These are phyloP conservation scores for Ceratocystis harringtonii DNA, from an alignment of 2,329 filamentous ascomycete genomes.

Conservation along the genomic window DNA sequence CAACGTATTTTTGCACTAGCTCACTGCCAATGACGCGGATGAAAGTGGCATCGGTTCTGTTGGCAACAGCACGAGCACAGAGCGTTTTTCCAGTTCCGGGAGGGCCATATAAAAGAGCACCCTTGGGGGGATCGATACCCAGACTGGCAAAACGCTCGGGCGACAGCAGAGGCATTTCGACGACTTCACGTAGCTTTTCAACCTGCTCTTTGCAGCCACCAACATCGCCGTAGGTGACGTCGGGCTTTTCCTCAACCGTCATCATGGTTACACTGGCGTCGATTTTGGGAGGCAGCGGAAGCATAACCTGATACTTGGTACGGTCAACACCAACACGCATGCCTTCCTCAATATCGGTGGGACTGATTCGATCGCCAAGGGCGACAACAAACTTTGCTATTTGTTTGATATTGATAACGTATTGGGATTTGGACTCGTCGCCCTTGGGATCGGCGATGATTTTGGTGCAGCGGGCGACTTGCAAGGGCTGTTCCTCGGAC, in stretches of 20 bases:
- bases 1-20: conserved; percentile 96
- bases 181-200: conserved; percentile 94
- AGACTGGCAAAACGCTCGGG: conserved; percentile 95
- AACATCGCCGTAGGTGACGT: conserved; percentile 97
- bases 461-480: conserved; percentile 96
- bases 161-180: conserved; percentile 93
- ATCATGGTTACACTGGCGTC: conserved; percentile 99
- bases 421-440: conserved; percentile 97
- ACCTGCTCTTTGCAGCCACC: conserved; percentile 99
- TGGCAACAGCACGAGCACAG: conserved; percentile 91
- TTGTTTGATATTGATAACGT: conserved; percentile 99
- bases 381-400: conserved; percentile 99
- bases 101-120: conserved; percentile 87
- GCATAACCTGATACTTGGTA: conserved; percentile 98
- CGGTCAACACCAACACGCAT: conserved; percentile 98
- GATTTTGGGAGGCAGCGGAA: conserved; percentile 94
- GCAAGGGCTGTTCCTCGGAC: conserved; percentile 93
- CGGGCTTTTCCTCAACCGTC: conserved; percentile 99
- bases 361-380: conserved; percentile 87
- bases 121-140: conserved; percentile 98
- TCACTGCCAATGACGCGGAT: conserved; percentile 97
- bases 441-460: conserved; percentile 90
- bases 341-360: conserved; percentile 97
- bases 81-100: conserved; percentile 98
- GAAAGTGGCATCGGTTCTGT: conserved; percentile 95